Evolutionary conservation across 1,139 yeast species (phyloP), one percentile per base, ranked within the genome.

Genomic region (Kurtzmaniella quercitrusa): DNA sequence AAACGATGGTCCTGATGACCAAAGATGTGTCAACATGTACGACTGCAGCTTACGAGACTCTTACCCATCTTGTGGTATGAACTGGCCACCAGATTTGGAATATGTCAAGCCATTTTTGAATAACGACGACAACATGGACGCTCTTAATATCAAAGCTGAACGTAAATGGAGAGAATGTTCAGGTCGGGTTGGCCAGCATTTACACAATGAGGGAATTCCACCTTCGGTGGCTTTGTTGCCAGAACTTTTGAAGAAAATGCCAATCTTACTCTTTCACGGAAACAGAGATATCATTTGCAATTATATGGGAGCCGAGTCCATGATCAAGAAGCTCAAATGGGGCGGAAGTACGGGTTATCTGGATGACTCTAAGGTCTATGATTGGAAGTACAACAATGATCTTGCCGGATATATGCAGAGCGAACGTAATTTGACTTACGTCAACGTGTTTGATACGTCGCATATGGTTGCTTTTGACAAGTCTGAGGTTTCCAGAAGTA

Each of bases 381-480:
- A 71, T 42, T 85, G 93, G 93, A 48, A 61, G 15, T 80, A 77
- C 55, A 68, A 72, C 44, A 68, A 69, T 12, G 52, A 59, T 5
- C 44, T 52, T 5, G 80, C 76, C 1, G 94, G 94, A 1, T 66
- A 66, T 40, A 60, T 83, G 35, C 65, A 67, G 47, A 59, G 55
- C 14, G 91, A 82, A 43, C 74, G 89, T 48, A 88, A 88, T 54
- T 68, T 93, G 54, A 86, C 96, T 0, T 86, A 84, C 59, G 78
- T 88, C 22, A 79, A 82, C 48, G 79, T 91, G 2, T 80, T 68
- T 56, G 80, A 88, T 53, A 79, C 96, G 0, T 84, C 95, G 3
- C 98, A 93, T 59, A 93, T 93, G 99, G 95, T 91, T 18, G 96
- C 98, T 1, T 85, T 80, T 53, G 98, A 93, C 57, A 64, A 78